These are phyloP conservation scores for Madurella fahalii DNA, from an alignment of 2,329 filamentous ascomycete genomes.

Conservation along the genomic window DNA sequence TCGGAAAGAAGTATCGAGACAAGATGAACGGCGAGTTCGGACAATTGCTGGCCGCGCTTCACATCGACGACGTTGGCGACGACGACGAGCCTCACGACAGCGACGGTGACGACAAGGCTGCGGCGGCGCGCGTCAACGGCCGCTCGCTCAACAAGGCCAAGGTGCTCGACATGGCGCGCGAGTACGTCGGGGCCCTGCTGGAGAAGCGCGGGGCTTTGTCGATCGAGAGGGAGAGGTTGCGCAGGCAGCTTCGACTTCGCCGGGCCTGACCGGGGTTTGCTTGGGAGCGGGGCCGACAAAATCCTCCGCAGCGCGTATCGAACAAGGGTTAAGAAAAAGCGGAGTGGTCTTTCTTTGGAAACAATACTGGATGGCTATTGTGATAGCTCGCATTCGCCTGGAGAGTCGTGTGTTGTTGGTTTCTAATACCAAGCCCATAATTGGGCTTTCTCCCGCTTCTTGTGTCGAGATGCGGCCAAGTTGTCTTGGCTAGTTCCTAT, in stretches of 20 bases:
- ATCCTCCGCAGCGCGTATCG: no score
- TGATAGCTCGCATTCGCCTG: neutral
- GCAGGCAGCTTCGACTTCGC: neutral
- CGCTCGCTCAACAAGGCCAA: slow-evolving; percentile 20
- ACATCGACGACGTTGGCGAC: neutral
- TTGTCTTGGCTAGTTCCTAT: neutral
- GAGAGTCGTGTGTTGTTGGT: neutral
- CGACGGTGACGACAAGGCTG: neutral
- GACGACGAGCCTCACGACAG: neutral
- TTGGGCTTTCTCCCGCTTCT: neutral
- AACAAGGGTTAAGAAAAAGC: neutral
- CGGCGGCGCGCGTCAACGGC: neutral
- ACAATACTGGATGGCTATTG: neutral
- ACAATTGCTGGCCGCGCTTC: slow-evolving; percentile 15
- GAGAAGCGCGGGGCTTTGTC: slow-evolving; percentile 6
- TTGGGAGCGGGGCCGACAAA: neutral
- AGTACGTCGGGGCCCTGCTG: slow-evolving; percentile 10
- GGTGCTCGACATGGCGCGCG: slow-evolving; percentile 20
- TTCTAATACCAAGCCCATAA: neutral
- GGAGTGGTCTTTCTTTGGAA: neutral
- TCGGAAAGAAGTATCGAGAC: slow-evolving; percentile 23
- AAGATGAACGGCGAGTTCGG: slow-evolving; percentile 21
- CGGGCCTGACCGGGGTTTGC: neutral
- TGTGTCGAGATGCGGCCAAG: neutral
- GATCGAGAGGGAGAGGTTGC: slow-evolving; percentile 7